Evolutionary conservation across 1,284 basidiomycete genomes (phyloP).

Genomic region (Puccinia polysora): DNA sequence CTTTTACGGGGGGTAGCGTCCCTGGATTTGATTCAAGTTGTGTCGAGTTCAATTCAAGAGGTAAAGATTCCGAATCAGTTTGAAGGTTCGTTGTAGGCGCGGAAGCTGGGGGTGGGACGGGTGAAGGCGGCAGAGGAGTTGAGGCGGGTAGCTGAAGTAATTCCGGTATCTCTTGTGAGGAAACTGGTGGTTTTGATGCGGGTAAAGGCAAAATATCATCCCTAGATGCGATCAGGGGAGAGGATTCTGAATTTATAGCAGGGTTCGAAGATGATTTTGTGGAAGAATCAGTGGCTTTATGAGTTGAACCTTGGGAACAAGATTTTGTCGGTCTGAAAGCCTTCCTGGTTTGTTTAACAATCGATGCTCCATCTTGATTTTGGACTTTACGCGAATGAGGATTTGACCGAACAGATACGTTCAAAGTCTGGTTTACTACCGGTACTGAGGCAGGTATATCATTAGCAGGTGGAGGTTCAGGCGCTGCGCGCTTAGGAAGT

Average conservation of each 20-base stretch:
- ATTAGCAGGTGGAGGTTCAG: constrained; percentile 2
- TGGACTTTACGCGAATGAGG: constrained; percentile 3
- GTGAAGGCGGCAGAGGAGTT: constrained; percentile 21
- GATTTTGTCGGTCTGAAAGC: constrained; percentile 28
- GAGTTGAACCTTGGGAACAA: not conserved
- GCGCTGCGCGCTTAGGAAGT: constrained; percentile 2
- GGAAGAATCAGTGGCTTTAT: constrained; percentile 5
- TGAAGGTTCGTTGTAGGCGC: not conserved
- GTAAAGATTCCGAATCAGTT: too few species aligned
- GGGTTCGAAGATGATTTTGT: constrained; percentile 1
- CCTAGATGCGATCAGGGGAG: not conserved
- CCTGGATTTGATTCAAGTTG: too few species aligned
- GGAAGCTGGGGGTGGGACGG: not conserved
- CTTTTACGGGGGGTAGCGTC: too few species aligned
- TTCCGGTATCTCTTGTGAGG: not conserved
- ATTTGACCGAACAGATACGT: constrained; percentile 26
- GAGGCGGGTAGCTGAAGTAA: constrained; percentile 7
- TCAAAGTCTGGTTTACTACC: not conserved
- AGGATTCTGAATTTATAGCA: not conserved
- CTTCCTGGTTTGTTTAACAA: constrained; percentile 6
- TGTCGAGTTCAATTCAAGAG: too few species aligned
- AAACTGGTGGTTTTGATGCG: not conserved
- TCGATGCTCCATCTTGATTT: not conserved
- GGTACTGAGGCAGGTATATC: not conserved
- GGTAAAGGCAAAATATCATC: not conserved